A percentile compares a stretch with the other conserved stretches of the same genome.
phyloP scores from a whole-genome alignment of 2,329 filamentous ascomycete genomes.

The Cryphonectria naterciae region DNA sequence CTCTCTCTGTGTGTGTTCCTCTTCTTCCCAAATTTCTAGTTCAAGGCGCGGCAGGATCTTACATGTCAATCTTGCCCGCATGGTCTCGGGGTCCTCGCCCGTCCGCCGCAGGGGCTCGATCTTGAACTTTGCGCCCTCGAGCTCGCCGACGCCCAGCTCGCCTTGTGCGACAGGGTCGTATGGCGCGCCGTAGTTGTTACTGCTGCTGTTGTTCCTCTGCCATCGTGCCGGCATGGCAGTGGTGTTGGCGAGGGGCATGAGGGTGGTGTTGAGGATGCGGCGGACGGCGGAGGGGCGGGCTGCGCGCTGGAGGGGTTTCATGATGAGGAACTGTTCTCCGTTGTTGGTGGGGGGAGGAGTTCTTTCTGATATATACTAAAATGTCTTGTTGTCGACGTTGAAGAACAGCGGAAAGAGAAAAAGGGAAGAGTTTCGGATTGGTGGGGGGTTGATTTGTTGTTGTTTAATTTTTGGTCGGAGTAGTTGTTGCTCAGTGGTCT shows the following conservation, averaged over 20 bases:
- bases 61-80: slow-evolving; percentile 81
- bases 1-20: too few relatives aligned
- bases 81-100: slow-evolving; percentile 84
- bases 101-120: slow-evolving; percentile 86
- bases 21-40: neutral
- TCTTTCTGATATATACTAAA: too few relatives aligned
- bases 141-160: slow-evolving; percentile 82
- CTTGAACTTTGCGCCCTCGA: slow-evolving; percentile 83
- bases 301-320: slow-evolving; percentile 24
- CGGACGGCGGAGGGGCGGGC: slow-evolving; percentile 28
- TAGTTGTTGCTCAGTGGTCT: neutral
- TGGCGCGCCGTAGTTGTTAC: slow-evolving; percentile 29
- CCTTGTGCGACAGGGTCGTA: slow-evolving; percentile 36
- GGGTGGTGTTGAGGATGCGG: slow-evolving; percentile 29
- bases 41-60: slow-evolving; percentile 42
- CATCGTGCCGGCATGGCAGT: slow-evolving; percentile 18
- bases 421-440: neutral
- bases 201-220: slow-evolving; percentile 20
- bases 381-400: neutral
- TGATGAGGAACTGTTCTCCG: neutral
- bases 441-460: neutral
- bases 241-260: slow-evolving; percentile 19
- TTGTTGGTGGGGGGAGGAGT: too few relatives aligned
- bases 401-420: neutral
- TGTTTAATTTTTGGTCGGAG: neutral